Percentiles rank a stretch among this genome's conserved stretches.
Conservation (phyloP, 768 basidiomycete genomes). For the Crucibulum laeve region DNA sequence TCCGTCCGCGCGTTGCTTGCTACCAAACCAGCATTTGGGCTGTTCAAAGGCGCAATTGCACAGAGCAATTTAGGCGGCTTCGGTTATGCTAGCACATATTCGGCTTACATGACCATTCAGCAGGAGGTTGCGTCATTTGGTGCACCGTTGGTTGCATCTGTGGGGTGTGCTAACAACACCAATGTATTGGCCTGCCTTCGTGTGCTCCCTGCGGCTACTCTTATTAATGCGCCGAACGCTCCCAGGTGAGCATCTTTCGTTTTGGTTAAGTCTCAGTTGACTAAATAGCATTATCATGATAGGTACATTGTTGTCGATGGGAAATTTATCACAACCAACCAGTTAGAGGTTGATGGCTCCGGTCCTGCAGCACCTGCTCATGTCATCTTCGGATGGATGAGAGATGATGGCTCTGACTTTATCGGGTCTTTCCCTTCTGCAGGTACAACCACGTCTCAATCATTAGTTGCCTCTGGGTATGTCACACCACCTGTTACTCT, state of each 20-base stretch:
- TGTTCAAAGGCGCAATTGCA: slow-evolving; percentile 35
- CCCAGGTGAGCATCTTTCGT: slow-evolving; percentile 13
- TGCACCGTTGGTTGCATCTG: slow-evolving; percentile 26
- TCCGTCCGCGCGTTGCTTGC: slow-evolving; percentile 35
- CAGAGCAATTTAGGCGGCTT: slow-evolving; percentile 46
- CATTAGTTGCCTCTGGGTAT: slow-evolving; percentile 15
- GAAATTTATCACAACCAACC: slow-evolving; percentile 32
- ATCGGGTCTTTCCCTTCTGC: slow-evolving; percentile 23
- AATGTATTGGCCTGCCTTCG: slow-evolving; percentile 34
- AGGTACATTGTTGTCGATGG: slow-evolving; percentile 44
- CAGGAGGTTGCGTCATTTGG: slow-evolving; percentile 31
- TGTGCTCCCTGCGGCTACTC: slow-evolving; percentile 22
- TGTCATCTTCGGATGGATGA: slow-evolving; percentile 46
- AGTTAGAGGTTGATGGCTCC: slow-evolving; percentile 33
- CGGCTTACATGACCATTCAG: slow-evolving; percentile 42
- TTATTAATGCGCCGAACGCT: slow-evolving; percentile 32
- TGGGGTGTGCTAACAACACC: slow-evolving; percentile 30
- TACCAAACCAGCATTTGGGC: slow-evolving; percentile 27
- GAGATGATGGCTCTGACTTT: slow-evolving; percentile 46
- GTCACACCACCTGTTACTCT: slow-evolving; percentile 13
- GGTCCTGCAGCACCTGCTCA: slow-evolving; percentile 38
- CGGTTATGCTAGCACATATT: slow-evolving; percentile 44
- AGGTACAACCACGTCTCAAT: slow-evolving; percentile 9
- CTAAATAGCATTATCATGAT: not conserved
- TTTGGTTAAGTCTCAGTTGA: not conserved